These are phyloP conservation scores for Auricularia heimuer DNA, from an alignment of 768 basidiomycete species.

Conservation along the genomic window DNA sequence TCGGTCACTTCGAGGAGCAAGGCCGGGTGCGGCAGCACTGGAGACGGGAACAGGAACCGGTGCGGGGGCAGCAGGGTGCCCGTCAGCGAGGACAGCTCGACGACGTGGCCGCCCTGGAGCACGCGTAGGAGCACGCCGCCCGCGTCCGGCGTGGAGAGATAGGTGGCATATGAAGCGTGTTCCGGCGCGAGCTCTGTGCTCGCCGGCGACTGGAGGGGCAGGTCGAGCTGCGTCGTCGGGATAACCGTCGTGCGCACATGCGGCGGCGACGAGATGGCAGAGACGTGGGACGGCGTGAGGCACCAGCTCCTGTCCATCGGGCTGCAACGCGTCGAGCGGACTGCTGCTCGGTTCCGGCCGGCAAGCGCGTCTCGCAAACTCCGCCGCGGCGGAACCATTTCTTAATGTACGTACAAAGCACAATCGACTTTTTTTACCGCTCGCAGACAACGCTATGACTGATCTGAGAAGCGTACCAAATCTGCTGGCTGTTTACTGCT, in stretches of 20 bases:
- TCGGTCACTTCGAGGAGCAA: slow-evolving; percentile 44
- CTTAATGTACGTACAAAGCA: too few species aligned
- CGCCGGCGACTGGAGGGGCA: slow-evolving; percentile 36
- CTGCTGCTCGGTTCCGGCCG: background rate
- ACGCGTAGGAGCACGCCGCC: slow-evolving; percentile 67
- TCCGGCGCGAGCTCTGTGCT: slow-evolving; percentile 43
- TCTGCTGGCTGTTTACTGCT: too few species aligned
- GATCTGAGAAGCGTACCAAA: too few species aligned
- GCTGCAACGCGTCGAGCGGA: background rate
- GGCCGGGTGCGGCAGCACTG: slow-evolving; percentile 54
- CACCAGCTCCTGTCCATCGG: slow-evolving; percentile 22
- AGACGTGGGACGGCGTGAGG: slow-evolving; percentile 52
- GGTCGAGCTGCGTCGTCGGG: slow-evolving; percentile 48
- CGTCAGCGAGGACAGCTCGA: slow-evolving; percentile 71
- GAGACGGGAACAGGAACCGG: slow-evolving; percentile 68
- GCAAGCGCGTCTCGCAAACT: background rate
- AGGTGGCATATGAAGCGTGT: slow-evolving; percentile 59
- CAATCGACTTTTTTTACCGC: too few species aligned
- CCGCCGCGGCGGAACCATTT: background rate
- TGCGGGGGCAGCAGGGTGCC: slow-evolving; percentile 48
- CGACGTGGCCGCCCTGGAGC: slow-evolving; percentile 59
- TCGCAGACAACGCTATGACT: too few species aligned
- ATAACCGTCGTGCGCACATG: slow-evolving; percentile 43
- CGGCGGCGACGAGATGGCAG: slow-evolving; percentile 47
- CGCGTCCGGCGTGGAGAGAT: slow-evolving; percentile 45